A percentile compares a stretch with the other conserved stretches of the same genome.
phyloP scores from a whole-genome alignment of 176 grass and related monocot genomes.

The Chrysopogon serrulatus region DNA sequence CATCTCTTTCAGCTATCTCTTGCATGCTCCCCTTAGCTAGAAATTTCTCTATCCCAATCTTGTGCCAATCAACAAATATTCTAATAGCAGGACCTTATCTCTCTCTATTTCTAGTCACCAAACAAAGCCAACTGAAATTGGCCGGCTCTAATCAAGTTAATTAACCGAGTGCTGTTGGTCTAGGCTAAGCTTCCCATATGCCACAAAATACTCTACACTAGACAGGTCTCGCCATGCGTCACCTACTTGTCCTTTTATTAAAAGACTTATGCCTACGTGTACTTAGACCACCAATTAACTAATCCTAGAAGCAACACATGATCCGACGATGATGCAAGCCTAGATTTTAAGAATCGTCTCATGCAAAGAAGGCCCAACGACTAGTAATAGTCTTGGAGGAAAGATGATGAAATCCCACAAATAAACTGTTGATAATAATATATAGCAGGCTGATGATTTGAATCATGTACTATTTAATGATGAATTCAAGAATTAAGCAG shows the following conservation, averaged over 20 bases:
- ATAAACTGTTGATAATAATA: not conserved
- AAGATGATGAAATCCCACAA: constrained; percentile 20
- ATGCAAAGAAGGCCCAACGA: constrained; percentile 2
- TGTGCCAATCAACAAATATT: constrained; percentile 23
- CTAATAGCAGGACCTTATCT: not conserved
- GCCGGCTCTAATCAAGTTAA: constrained; percentile 6
- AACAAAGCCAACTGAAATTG: constrained; percentile 28
- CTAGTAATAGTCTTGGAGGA: constrained; percentile 1
- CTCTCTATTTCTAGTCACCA: constrained; percentile 20
- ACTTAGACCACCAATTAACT: constrained; percentile 47
- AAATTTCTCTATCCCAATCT: constrained; percentile 35
- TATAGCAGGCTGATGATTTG: not conserved
- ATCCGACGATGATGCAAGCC: constrained; percentile 69
- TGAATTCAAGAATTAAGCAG: not conserved
- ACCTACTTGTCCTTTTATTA: constrained; percentile 53
- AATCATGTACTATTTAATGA: not conserved
- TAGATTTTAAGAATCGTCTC: constrained; percentile 24
- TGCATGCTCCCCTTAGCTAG: constrained; percentile 30
- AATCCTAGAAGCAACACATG: constrained; percentile 50
- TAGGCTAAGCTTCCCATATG: not conserved
- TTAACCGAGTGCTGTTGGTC: constrained; percentile 9
- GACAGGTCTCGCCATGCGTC: constrained; percentile 32
- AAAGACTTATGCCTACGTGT: constrained; percentile 55
- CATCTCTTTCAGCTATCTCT: constrained; percentile 46
- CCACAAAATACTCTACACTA: constrained; percentile 9